These are phyloP conservation scores for Sordaria brevicollis DNA, from an alignment of 495 filamentous ascomycete genomes.

Conservation along the genomic window DNA sequence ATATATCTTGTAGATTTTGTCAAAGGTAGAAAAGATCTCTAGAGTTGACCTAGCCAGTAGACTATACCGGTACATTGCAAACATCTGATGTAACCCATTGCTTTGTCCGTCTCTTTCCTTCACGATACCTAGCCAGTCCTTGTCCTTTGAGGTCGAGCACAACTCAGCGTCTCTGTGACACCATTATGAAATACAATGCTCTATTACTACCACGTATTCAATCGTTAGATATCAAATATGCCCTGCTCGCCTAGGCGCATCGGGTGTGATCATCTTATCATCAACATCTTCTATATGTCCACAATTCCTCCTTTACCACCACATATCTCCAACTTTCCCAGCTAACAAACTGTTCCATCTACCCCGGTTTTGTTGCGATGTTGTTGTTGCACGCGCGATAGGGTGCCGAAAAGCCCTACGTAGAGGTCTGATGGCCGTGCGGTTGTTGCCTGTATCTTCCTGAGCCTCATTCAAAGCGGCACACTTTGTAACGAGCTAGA, in stretches of 20 bases:
- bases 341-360: background rate
- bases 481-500: constrained; percentile 7
- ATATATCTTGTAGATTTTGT: background rate
- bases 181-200: background rate
- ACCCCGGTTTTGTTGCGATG: background rate
- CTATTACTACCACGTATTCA: background rate
- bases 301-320: background rate
- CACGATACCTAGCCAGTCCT: background rate
- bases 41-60: background rate
- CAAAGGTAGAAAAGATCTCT: background rate
- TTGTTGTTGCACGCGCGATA: background rate
- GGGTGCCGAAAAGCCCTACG: background rate
- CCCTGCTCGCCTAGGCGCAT: background rate
- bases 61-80: background rate
- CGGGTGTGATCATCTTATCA: background rate
- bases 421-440: background rate
- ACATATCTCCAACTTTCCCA: background rate
- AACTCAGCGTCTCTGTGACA: background rate
- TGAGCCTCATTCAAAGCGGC: constrained; percentile 12
- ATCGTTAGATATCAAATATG: background rate
- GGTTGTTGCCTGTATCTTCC: background rate
- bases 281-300: background rate
- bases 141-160: background rate
- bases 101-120: too few species aligned
- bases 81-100: background rate